These are phyloP conservation scores for Dactylellina haptotyla DNA, from an alignment of 2,329 filamentous ascomycete genomes.

Conservation along the genomic window DNA sequence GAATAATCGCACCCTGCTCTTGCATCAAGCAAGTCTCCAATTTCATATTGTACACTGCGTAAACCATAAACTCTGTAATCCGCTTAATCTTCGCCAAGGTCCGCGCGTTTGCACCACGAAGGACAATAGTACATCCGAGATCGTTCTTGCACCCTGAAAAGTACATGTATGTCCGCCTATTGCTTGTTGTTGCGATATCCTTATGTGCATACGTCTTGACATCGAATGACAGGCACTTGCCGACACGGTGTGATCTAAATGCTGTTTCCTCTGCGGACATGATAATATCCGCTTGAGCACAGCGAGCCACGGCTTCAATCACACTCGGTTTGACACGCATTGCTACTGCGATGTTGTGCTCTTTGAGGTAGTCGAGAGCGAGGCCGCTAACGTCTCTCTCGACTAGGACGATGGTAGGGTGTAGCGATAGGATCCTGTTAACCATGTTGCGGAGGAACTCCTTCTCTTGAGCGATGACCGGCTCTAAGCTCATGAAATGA, in stretches of 20 bases:
- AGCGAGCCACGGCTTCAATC: constrained; percentile 91
- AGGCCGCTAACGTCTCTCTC: constrained; percentile 92
- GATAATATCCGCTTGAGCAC: constrained; percentile 89
- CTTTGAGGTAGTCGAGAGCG: constrained; percentile 85
- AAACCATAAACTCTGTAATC: constrained; percentile 98
- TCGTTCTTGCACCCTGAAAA: constrained; percentile 83
- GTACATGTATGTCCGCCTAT: constrained; percentile 91
- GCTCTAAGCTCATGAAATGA: constrained; percentile 97
- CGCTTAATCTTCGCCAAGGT: constrained; percentile 82
- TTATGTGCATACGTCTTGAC: constrained; percentile 93
- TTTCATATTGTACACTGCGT: constrained; percentile 97
- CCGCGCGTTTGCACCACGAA: constrained; percentile 80
- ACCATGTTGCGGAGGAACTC: constrained; percentile 93
- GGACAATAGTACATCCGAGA: constrained; percentile 91
- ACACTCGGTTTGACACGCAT: constrained; percentile 98
- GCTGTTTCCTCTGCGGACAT: constrained; percentile 94
- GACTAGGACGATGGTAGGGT: constrained; percentile 86
- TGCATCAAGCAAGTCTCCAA: constrained; percentile 93
- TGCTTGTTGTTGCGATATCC: constrained; percentile 66
- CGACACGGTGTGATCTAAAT: constrained; percentile 77
- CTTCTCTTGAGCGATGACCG: constrained; percentile 94
- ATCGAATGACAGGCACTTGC: constrained; percentile 86
- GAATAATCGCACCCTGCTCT: constrained; percentile 89
- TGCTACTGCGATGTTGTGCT: constrained; percentile 89
- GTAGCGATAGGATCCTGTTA: constrained; percentile 84